Evolutionary conservation across 83 land plant species (phyloP).

Genomic region (Larix sibirica): DNA sequence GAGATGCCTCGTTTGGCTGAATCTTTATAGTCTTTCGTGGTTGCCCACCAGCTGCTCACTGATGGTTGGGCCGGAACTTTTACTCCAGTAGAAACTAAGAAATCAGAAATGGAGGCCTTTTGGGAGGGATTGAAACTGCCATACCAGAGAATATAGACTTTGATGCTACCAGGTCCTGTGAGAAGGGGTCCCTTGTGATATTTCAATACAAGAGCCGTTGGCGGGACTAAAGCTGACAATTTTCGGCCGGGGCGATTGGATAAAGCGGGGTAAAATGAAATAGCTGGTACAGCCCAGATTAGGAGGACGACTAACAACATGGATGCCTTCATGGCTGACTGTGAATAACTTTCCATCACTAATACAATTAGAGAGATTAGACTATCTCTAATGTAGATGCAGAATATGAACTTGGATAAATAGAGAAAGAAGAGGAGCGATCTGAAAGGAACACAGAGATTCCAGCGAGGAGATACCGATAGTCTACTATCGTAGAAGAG

Average conservation of each 20-base stretch:
- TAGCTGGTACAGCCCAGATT: too few relatives aligned
- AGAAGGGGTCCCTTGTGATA: constrained; percentile 42
- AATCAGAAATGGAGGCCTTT: constrained; percentile 26
- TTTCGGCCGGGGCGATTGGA: constrained; percentile 20
- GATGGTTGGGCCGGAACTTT: neutral
- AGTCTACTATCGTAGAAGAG: too few relatives aligned
- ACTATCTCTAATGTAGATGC: too few relatives aligned
- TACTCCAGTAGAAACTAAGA: constrained; percentile 27
- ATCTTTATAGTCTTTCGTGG: constrained; percentile 17
- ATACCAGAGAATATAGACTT: constrained; percentile 41
- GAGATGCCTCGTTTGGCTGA: constrained; percentile 9
- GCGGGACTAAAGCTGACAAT: constrained; percentile 8
- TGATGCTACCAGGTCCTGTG: constrained; percentile 10
- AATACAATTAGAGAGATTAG: neutral
- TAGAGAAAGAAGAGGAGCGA: too few relatives aligned
- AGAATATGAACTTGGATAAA: too few relatives aligned
- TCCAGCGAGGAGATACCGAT: too few relatives aligned
- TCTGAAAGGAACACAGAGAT: too few relatives aligned
- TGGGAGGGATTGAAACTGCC: constrained; percentile 32
- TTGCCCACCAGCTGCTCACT: constrained; percentile 25
- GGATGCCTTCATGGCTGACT: neutral
- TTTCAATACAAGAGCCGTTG: constrained; percentile 1
- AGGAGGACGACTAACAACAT: constrained; percentile 11
- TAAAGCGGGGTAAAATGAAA: neutral
- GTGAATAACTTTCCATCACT: neutral